Percentiles rank a stretch among this genome's conserved stretches.
These are phyloP conservation scores for Tolypocladium sp. DNA, from an alignment of 2,329 filamentous ascomycete genomes.

Conservation along the genomic window DNA sequence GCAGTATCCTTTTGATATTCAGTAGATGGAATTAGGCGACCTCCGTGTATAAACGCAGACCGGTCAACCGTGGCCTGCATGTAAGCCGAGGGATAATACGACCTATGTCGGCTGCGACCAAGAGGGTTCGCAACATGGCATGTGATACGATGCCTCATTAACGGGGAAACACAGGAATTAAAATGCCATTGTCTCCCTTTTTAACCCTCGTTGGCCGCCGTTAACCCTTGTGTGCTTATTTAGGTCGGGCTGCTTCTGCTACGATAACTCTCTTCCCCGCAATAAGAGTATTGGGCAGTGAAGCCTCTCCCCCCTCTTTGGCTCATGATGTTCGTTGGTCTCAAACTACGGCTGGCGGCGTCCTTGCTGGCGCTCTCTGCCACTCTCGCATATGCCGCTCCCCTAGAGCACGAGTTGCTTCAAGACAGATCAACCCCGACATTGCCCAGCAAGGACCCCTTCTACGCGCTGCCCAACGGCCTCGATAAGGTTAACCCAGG, in stretches of 20 bases:
- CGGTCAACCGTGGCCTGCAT: neutral
- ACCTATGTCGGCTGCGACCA: neutral
- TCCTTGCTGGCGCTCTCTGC: neutral
- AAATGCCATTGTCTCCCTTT: neutral
- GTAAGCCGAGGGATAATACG: neutral
- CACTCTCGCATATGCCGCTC: neutral
- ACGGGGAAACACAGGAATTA: neutral
- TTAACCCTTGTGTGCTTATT: neutral
- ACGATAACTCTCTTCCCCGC: neutral
- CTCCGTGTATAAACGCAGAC: neutral
- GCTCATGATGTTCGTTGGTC: neutral
- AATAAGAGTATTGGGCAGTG: neutral
- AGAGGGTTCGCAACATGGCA: neutral
- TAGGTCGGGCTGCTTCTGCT: neutral
- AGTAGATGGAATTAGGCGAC: neutral
- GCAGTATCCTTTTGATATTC: neutral
- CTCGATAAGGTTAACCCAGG: neutral
- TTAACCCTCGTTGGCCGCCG: neutral
- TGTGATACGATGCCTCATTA: neutral
- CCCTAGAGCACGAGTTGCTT: neutral
- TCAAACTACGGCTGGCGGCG: neutral
- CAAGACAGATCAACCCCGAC: neutral
- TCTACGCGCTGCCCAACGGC: neutral
- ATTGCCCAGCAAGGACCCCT: neutral
- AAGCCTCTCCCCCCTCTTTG: neutral